Conservation (phyloP, 169 alveolate genomes). For the Babesia gibsoni region DNA sequence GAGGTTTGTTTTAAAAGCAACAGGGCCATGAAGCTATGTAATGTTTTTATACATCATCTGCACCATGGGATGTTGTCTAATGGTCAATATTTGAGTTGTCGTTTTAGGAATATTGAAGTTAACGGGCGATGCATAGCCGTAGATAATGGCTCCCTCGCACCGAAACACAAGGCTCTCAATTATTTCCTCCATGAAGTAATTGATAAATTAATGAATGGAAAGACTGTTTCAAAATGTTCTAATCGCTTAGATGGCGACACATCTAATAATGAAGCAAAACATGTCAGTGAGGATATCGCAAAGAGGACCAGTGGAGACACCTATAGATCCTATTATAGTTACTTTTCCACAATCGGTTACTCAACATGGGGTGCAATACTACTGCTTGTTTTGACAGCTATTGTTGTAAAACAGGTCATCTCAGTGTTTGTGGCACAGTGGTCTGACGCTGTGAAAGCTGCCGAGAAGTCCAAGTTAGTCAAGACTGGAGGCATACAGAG, state of each 20-base stretch:
- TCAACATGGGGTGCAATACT: not conserved
- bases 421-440: conserved; percentile 4
- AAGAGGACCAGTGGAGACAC: not conserved
- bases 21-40: not conserved
- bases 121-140: too few species aligned
- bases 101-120: too few species aligned
- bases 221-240: too few species aligned
- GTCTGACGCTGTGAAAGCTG: conserved; percentile 6
- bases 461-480: not conserved
- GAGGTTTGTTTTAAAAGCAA: conserved; percentile 2
- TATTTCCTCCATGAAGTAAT: too few species aligned
- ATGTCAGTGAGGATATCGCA: too few species aligned
- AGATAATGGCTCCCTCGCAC: too few species aligned
- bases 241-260: too few species aligned
- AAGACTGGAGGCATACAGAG: not conserved
- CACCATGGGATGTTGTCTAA: too few species aligned
- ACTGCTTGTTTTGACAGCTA: not conserved
- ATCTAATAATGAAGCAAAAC: too few species aligned
- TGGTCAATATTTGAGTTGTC: too few species aligned
- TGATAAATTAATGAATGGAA: too few species aligned
- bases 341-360: not conserved
- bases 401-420: not conserved
- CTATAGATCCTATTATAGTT: not conserved
- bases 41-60: not conserved
- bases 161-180: too few species aligned